Evolutionary conservation across 805 yeast species (phyloP).

Genomic region (Ogataea paradorogensis): DNA sequence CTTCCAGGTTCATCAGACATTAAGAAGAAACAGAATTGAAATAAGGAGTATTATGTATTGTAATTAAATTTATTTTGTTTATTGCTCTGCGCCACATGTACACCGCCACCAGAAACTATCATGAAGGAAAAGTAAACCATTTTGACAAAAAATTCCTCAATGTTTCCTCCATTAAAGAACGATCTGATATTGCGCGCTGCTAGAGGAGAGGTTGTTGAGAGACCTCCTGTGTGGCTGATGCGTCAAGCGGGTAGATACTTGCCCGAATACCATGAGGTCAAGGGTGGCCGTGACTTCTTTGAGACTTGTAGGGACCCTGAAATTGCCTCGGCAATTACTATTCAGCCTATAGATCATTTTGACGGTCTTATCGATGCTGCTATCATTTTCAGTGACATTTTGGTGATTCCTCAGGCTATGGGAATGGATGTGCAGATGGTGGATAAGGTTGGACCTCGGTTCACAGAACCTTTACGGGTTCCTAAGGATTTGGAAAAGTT

Average conservation of each 20-base stretch:
- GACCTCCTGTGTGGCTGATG: conserved; percentile 99
- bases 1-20: conserved; percentile 21
- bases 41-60: background rate
- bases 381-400: conserved; percentile 90
- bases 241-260: conserved; percentile 95
- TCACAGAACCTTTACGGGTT: conserved; percentile 79
- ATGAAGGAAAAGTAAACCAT: background rate
- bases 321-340: conserved; percentile 88
- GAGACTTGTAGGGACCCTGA: conserved; percentile 96
- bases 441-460: conserved; percentile 92
- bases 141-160: background rate
- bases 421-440: conserved; percentile 93
- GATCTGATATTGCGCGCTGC: conserved; percentile 93
- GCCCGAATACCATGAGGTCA: conserved; percentile 89
- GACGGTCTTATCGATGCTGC: conserved; percentile 94
- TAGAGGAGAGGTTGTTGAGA: conserved; percentile 81
- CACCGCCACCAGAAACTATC: conserved; percentile 1
- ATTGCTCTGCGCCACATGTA: conserved; percentile 9
- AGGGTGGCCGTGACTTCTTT: conserved; percentile 83
- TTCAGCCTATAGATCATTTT: conserved; percentile 90
- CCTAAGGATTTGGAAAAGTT: conserved; percentile 63
- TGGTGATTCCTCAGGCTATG: conserved; percentile 97
- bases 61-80: background rate
- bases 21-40: background rate
- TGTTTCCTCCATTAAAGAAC: conserved; percentile 77